Percentiles rank a stretch among this genome's conserved stretches.
Evolutionary conservation across 2,329 filamentous ascomycete species (phyloP).

Genomic region (Epichloe amarillans): DNA sequence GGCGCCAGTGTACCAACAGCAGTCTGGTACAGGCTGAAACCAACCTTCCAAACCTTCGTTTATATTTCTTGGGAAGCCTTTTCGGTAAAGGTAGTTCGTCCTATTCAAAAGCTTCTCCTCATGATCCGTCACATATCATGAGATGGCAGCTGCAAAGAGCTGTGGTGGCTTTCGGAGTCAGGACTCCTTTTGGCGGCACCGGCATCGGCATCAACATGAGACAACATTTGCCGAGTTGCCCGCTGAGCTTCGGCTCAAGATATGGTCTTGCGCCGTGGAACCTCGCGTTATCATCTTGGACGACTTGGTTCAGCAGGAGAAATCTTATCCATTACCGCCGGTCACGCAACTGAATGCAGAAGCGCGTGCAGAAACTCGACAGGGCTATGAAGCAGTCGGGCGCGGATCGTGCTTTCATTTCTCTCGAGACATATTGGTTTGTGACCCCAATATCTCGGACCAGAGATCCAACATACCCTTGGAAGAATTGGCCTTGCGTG

Average conservation of each 20-base stretch:
- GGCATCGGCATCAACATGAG: not conserved
- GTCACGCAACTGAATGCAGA: slow-evolving; percentile 25
- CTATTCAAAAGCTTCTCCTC: not conserved
- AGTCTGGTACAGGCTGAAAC: slow-evolving; percentile 1
- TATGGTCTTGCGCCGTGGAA: slow-evolving; percentile 24
- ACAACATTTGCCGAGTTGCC: slow-evolving; percentile 18
- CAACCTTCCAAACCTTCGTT: not conserved
- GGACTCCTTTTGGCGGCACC: not conserved
- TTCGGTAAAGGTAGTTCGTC: not conserved
- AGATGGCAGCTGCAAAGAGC: slow-evolving; percentile 2
- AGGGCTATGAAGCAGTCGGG: slow-evolving; percentile 22
- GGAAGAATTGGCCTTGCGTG: slow-evolving; percentile 19
- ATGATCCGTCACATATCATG: slow-evolving; percentile 1
- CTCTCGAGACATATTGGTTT: slow-evolving; percentile 23
- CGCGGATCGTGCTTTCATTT: slow-evolving; percentile 25
- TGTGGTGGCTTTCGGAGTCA: not conserved
- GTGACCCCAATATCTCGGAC: slow-evolving; percentile 23
- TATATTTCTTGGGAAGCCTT: not conserved
- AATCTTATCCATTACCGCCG: slow-evolving; percentile 20
- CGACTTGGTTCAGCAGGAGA: slow-evolving; percentile 18
- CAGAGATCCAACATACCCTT: slow-evolving; percentile 18
- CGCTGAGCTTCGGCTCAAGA: slow-evolving; percentile 24
- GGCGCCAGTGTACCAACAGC: slow-evolving; percentile 1
- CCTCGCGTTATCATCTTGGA: slow-evolving; percentile 23
- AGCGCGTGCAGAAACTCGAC: slow-evolving; percentile 20